phyloP scores from a whole-genome alignment of 495 filamentous ascomycete species.

The Xylaria cubensis region DNA sequence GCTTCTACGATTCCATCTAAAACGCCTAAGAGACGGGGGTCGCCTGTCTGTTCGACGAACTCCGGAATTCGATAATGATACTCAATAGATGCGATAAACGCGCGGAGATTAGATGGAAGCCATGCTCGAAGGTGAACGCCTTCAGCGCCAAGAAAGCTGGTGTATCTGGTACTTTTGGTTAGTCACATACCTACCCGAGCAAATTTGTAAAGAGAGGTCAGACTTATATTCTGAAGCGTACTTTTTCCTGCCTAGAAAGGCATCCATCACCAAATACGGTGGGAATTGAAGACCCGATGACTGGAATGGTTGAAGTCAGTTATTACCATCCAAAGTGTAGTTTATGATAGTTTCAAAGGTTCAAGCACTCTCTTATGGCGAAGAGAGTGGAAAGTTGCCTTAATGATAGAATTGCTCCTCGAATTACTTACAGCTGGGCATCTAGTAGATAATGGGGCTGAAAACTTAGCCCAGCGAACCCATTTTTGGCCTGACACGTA shows the following conservation, averaged over 20 bases:
- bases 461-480: slow-evolving; percentile 57
- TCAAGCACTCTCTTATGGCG: background rate
- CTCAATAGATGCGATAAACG: slow-evolving; percentile 60
- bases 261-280: slow-evolving; percentile 58
- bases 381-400: background rate
- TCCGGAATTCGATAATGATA: slow-evolving; percentile 57
- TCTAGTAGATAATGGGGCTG: slow-evolving; percentile 55
- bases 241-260: slow-evolving; percentile 9
- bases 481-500: slow-evolving; percentile 51
- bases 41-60: slow-evolving; percentile 53
- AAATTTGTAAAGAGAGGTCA: background rate
- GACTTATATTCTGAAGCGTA: background rate
- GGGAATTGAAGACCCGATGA: slow-evolving; percentile 58
- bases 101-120: slow-evolving; percentile 56
- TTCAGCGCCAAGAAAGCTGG: slow-evolving; percentile 56
- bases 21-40: slow-evolving; percentile 53
- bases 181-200: background rate
- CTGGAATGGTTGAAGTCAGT: background rate
- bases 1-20: slow-evolving; percentile 57
- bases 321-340: background rate
- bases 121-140: slow-evolving; percentile 57
- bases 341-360: background rate
- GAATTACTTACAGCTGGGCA: slow-evolving; percentile 47
- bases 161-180: slow-evolving; percentile 39
- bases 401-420: background rate